Conservation (phyloP, 1,139 yeast species). For the Casaregolazyma suthepensis region DNA sequence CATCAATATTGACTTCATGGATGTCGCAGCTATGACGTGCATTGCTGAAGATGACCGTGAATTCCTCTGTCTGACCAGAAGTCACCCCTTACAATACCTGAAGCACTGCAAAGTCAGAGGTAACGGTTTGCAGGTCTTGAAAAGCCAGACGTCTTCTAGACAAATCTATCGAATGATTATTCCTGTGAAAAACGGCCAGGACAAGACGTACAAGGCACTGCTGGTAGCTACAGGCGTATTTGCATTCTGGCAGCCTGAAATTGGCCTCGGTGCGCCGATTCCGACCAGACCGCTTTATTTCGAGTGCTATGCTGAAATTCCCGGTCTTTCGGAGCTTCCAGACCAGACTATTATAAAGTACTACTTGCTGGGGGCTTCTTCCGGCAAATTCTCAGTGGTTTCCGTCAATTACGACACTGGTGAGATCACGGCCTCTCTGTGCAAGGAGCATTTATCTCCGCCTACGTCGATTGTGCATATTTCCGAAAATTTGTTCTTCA, state of each 20-base stretch:
- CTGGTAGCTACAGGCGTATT: neutral
- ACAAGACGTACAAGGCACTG: neutral
- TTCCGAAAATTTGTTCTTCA: neutral
- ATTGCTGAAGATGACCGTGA: neutral
- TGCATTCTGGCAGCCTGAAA: neutral
- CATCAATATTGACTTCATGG: neutral
- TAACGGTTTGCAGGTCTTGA: neutral
- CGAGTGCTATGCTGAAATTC: slow-evolving; percentile 2
- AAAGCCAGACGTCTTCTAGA: neutral
- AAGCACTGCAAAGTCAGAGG: neutral
- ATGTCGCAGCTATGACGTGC: neutral
- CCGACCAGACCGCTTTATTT: neutral
- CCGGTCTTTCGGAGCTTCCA: neutral
- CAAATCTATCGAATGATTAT: neutral
- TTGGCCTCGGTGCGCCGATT: neutral
- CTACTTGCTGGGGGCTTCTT: neutral
- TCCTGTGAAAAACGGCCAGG: neutral
- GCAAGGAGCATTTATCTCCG: slow-evolving; percentile 1
- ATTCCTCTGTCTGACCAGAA: neutral
- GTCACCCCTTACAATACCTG: neutral
- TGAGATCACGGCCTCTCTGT: neutral
- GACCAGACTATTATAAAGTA: neutral
- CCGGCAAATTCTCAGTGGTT: neutral
- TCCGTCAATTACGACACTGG: slow-evolving; percentile 3
- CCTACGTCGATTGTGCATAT: slow-evolving; percentile 1